Evolutionary conservation across 352 stramenopile genomes (phyloP), one percentile per base, ranked within the genome.

Genomic region (Pythium aquatile): DNA sequence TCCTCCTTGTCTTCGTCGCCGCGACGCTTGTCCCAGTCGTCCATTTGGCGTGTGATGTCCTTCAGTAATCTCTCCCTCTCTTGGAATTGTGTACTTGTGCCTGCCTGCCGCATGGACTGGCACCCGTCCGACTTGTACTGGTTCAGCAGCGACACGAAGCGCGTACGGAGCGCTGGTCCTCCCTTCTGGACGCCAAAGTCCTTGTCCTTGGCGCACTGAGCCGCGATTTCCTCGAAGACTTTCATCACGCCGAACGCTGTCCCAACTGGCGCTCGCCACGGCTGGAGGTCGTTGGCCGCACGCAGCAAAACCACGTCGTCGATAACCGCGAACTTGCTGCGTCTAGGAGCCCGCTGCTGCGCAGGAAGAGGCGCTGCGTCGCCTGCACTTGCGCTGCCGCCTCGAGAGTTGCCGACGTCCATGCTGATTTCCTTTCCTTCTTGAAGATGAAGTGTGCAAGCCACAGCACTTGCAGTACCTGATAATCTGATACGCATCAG

Each of bases 231-330:
- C 5, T 61, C 55, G 17, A 61, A 61, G 17, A 53, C 39, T 28
- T 53, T 61, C 39, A 61, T 61, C 32, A 61, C 29, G 24, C 55
- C 55, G 5, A 51, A 51, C 3, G 55, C n/a, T 6, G 55, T 61
- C 14, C 55, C 55, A 7, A 35, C 24, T 3, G 37, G 55, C 10
- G 37, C 55, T 37, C 35, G 20, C 40, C 39, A 61, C 40, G 55
- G 55, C 6, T 28, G 37, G 16, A 53, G 53, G 4, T 39, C 55
- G 20, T 51, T 52, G 17, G 26, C 55, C n/a, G 26, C 55, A n/a
- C 55, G 55, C 35, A 61, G 40, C 39, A 61, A 13, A 17, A 61
- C 24, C 20, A 61, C 55, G 20, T 52, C 55, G 2, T 61, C 32
- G 47, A 35, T 35, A 20, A 24, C 7, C 9, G 24, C 51, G 29